Base-by-base conservation (phyloP, 805 yeast species). In the Metschnikowia lachancei region DNA sequence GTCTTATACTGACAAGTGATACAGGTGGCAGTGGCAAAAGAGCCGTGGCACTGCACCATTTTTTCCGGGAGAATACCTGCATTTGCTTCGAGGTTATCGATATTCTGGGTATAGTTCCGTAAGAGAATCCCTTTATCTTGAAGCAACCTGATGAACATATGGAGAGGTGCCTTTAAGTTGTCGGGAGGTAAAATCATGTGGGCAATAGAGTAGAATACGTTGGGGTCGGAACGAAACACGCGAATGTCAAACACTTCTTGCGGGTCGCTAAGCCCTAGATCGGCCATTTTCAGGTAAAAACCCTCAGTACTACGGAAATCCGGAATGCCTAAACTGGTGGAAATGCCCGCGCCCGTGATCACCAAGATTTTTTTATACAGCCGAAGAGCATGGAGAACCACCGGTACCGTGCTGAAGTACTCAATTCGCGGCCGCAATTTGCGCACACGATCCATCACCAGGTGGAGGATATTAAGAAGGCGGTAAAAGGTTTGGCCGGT, bases 221-320 rank as follows among this genome's bases (percentile, higher is more conserved):
- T 64, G 1, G 97, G 97, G 56, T 88, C 88, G 38, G 78, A 77
- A 54, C 74, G 74, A 68, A 90, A 90, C n/a, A 80, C 72, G 19
- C 74, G 74, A 37, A 86, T 67, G 58, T 87, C 88, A 63, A 90
- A 90, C 36, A 89, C 96, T 56, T 87, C 92, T 61, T 90, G 97
- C 0, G 97, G 97, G 57, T 90, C 97, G 41, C 76, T 78, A 29
- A 90, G 66, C 0, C 94, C 91, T 45, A 87, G 64, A 56, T 78
- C 76, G 43, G 76, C 74, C 55, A 91, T 75, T 57, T 77, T 78
- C 1, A 87, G 75, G 64, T 90, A 90, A 45, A 90, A 77, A 40
- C 97, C 97, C 53, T 83, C 75, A n/a, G 87, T 81, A 0, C 96
- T 88, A 61, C 97, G 76, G 67, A 90, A 89, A 66, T 89, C 97